A percentile compares a stretch with the other conserved stretches of the same genome.
Evolutionary conservation across 805 yeast species (phyloP).

Genomic region (Ogataea pignaliae): DNA sequence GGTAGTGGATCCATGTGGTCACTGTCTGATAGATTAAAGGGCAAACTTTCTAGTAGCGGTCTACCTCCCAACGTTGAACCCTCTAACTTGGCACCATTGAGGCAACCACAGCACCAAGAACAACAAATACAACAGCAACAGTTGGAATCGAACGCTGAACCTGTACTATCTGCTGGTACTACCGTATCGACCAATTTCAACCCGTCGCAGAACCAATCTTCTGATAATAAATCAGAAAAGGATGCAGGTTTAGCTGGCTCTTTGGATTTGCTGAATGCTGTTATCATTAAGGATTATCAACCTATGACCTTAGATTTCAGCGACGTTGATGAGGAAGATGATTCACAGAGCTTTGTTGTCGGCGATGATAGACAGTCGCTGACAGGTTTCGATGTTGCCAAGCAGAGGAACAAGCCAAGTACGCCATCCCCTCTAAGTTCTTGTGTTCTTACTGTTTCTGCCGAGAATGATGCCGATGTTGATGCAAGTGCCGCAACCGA

Average conservation of each 20-base stretch:
- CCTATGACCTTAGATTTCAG: conserved; percentile 4
- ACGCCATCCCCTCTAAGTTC: neutral
- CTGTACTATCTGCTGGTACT: no score
- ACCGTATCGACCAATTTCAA: no score
- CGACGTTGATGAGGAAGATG: conserved; percentile 12
- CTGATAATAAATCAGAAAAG: no score
- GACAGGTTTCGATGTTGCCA: neutral
- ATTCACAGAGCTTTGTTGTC: conserved; percentile 10
- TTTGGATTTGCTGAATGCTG: no score
- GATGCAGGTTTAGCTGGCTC: no score
- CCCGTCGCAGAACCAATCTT: no score
- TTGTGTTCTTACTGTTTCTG: neutral
- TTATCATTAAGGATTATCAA: no score
- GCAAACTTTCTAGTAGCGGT: neutral
- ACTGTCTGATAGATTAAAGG: conserved; percentile 1
- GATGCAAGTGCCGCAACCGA: neutral
- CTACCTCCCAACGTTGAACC: neutral
- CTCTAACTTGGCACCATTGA: no score
- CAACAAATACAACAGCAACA: neutral
- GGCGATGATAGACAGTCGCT: conserved; percentile 11
- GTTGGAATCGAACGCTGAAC: no score
- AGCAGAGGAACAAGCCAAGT: neutral
- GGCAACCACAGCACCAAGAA: neutral
- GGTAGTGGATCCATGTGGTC: conserved; percentile 2
- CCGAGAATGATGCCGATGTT: neutral